Evolutionary conservation across 768 basidiomycete species (phyloP).

Genomic region (Mycena sanguinolenta): DNA sequence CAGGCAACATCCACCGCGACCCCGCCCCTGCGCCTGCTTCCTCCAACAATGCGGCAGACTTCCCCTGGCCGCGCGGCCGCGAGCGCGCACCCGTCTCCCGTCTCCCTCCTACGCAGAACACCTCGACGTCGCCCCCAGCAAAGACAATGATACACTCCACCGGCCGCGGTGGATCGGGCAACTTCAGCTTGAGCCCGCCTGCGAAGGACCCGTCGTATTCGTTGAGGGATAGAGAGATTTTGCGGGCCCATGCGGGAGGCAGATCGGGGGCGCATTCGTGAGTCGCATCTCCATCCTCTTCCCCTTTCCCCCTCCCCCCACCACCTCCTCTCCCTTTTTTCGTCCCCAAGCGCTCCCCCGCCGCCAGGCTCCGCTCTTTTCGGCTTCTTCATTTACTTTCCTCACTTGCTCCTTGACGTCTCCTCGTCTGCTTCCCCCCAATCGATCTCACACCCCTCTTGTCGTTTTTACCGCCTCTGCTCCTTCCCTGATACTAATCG

Average conservation of each 20-base stretch:
- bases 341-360: neutral
- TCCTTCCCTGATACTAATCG: neutral
- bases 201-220: conserved; percentile 16
- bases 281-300: too few species aligned
- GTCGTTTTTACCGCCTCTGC: too few species aligned
- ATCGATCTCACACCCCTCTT: too few species aligned
- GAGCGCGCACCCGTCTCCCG: conserved; percentile 28
- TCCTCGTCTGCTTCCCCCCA: too few species aligned
- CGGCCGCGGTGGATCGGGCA: conserved; percentile 31
- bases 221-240: conserved; percentile 28
- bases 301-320: too few species aligned
- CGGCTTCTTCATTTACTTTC: too few species aligned
- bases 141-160: conserved; percentile 5
- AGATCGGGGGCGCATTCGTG: conserved; percentile 9
- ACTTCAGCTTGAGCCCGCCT: conserved; percentile 28
- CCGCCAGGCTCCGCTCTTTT: too few species aligned
- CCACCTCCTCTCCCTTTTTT: too few species aligned
- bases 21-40: neutral
- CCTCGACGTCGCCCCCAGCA: neutral
- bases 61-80: conserved; percentile 29
- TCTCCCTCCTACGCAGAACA: too few species aligned
- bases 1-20: conserved; percentile 20
- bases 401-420: too few species aligned
- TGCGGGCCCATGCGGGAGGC: conserved; percentile 26
- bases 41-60: conserved; percentile 10